Conservation (phyloP, 192 early-diverging fungal species). For the Coemansia umbellata region DNA sequence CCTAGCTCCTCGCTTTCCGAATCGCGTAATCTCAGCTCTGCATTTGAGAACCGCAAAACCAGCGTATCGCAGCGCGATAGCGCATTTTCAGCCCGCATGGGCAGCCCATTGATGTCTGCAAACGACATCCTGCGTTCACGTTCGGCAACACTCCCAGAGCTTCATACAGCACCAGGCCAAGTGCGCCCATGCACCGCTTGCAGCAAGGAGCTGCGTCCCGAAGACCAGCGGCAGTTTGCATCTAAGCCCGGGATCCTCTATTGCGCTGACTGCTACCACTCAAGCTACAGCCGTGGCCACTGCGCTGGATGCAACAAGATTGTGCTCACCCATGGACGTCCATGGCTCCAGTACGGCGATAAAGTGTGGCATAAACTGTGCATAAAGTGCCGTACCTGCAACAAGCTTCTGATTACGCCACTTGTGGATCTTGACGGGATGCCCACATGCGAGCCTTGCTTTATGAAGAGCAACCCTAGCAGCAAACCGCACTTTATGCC, state of each 20-base stretch:
- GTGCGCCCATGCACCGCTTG: constrained; percentile 33
- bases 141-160: constrained; percentile 40
- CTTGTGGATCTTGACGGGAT: constrained; percentile 33
- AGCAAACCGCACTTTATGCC: constrained; percentile 19
- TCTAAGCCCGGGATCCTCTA: constrained; percentile 40
- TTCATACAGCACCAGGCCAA: not conserved
- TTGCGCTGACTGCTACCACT: constrained; percentile 51
- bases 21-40: constrained; percentile 22
- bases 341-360: constrained; percentile 50
- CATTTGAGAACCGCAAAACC: constrained; percentile 16
- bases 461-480: constrained; percentile 7
- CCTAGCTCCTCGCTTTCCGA: not conserved
- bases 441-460: constrained; percentile 52
- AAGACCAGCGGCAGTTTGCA: constrained; percentile 51
- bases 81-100: not conserved
- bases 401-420: constrained; percentile 35
- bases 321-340: constrained; percentile 49
- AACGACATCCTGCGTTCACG: constrained; percentile 21
- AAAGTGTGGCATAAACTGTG: constrained; percentile 53
- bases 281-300: constrained; percentile 48
- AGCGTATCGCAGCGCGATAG: constrained; percentile 1
- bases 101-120: constrained; percentile 9
- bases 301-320: constrained; percentile 46
- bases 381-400: constrained; percentile 40
- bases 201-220: constrained; percentile 14